Conservation (phyloP, 495 filamentous ascomycete species). For the Xylaria curta region DNA sequence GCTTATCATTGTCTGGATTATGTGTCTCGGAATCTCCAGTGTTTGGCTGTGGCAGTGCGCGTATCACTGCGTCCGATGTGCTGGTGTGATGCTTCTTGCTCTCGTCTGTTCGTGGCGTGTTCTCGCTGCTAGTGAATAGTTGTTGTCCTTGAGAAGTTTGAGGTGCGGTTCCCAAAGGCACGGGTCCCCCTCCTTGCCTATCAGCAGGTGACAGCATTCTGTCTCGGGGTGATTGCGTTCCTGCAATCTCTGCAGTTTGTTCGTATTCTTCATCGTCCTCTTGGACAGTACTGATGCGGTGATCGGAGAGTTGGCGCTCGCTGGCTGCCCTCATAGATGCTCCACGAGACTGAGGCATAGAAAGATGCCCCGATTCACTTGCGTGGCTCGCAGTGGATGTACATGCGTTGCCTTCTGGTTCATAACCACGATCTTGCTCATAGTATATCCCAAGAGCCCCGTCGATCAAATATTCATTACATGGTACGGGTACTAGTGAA, state of each 20-base stretch:
- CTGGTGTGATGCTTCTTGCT: conserved; percentile 70
- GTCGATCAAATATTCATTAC: too few species aligned
- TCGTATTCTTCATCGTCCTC: conserved; percentile 79
- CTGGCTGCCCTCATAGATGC: conserved; percentile 63
- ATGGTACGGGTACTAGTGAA: too few species aligned
- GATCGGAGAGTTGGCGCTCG: conserved; percentile 70
- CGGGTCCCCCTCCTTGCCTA: conserved; percentile 63
- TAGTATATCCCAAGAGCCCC: too few species aligned
- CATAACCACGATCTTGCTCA: too few species aligned
- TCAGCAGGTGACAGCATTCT: conserved; percentile 56
- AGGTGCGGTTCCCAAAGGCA: conserved; percentile 76
- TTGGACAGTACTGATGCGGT: conserved; percentile 86
- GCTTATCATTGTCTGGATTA: too few species aligned
- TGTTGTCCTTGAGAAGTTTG: conserved; percentile 46
- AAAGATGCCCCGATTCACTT: conserved; percentile 79
- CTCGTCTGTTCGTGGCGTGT: conserved; percentile 77
- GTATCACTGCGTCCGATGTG: too few species aligned
- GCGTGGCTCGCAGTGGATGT: conserved; percentile 71
- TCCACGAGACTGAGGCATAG: conserved; percentile 68
- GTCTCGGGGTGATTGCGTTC: conserved; percentile 59
- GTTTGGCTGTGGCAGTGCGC: too few species aligned
- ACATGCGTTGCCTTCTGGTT: too few species aligned
- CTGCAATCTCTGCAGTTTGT: background rate
- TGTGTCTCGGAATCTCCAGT: too few species aligned
- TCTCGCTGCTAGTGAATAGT: conserved; percentile 65